Base-by-base conservation (phyloP, 1,284 basidiomycete genomes). In the Naganishia albida region DNA sequence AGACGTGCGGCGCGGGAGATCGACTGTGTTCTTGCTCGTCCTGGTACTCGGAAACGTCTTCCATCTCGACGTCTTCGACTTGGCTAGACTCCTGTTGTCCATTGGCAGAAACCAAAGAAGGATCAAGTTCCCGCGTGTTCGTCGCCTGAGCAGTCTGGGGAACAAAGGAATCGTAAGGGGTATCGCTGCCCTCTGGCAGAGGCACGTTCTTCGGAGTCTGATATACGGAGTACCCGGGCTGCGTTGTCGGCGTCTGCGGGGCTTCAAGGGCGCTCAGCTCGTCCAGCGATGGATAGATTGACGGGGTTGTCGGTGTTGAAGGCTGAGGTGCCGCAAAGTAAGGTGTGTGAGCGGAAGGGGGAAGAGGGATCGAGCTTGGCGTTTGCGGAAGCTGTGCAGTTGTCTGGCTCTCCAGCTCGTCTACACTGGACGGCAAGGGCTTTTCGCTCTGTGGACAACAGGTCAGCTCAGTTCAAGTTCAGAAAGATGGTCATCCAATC, bases 131-230 rank as follows among this genome's bases (percentile, higher is more conserved):
- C 16, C 12, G 39, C 25, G 57, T 50, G 10, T 12, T 18, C 7
- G 48, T 20, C 20, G 16, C 26, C 10, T 48, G 39, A 3, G 48
- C 16, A 38, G 60, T 23, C 26, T 69, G 63, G 43, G 65, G 64
- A 0, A 34, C 44, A n/a, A 62, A 62, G 38, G 67, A 34, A 13
- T 51, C 62, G 57, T 72, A 72, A 15, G 70, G 70, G 20, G 71
- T 72, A 25, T 70, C 63, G 8, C 63, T n/a, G n/a, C 67, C 48
- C 7, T 39, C 40, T 1, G 73, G 72, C 3, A 72, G 63, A 16
- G 71, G 71, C 7, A 73, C 67, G 7, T 70, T 70, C 20, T 70
- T 66, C n/a, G 72, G 71, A 13, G 70, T 70, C 44, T 69, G 40
- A 53, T 53, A 53, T 18, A 43, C 8, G 25, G 46, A 50, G 7